These are phyloP conservation scores for Camelina neglecta DNA, from an alignment of 345 rosid species.

Conservation along the genomic window DNA sequence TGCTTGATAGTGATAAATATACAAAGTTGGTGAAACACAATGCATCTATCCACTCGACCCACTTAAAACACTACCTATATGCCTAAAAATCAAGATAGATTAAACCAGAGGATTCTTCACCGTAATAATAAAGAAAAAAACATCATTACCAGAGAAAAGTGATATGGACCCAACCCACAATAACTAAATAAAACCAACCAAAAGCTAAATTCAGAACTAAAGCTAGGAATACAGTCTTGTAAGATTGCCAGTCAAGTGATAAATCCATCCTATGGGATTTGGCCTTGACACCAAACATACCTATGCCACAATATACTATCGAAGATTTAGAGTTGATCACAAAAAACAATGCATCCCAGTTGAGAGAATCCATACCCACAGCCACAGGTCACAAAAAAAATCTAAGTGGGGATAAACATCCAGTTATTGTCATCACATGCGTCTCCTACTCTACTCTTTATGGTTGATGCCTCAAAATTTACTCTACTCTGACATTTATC, in stretches of 20 bases:
- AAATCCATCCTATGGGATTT: conserved; percentile 4
- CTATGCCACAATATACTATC: neutral
- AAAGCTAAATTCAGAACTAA: conserved; percentile 1
- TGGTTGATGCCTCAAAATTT: neutral
- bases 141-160: neutral
- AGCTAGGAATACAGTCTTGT: conserved; percentile 20
- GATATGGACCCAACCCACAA: conserved; percentile 21
- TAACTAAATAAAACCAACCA: neutral
- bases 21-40: neutral
- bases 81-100: neutral
- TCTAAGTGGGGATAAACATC: neutral
- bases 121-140: neutral
- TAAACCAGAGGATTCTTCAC: conserved; percentile 8
- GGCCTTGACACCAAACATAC: neutral
- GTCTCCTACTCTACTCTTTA: conserved; percentile 3
- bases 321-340: neutral
- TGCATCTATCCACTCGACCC: neutral
- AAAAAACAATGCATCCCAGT: neutral
- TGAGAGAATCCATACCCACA: neutral
- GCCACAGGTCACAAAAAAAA: conserved; percentile 11
- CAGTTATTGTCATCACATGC: conserved; percentile 9
- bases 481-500: conserved; percentile 3
- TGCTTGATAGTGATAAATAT: conserved; percentile 1
- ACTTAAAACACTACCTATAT: conserved; percentile 8
- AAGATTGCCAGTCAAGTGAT: conserved; percentile 1